Evolutionary conservation across 2,329 filamentous ascomycete species (phyloP).

Genomic region (Chaetothyriales sp.): DNA sequence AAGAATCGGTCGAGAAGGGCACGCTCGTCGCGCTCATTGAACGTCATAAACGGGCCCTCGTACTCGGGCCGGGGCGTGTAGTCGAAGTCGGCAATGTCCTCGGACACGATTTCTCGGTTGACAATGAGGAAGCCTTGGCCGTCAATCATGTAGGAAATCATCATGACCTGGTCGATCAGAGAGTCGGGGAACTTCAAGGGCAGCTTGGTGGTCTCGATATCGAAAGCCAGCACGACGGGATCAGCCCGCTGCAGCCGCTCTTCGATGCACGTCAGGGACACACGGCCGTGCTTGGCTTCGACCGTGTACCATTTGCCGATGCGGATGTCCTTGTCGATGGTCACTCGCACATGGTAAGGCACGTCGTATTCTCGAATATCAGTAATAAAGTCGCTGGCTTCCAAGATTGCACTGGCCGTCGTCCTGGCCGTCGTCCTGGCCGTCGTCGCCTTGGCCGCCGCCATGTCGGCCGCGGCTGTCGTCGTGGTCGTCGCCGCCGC

Average conservation of each 20-base stretch:
- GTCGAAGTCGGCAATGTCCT: slow-evolving; percentile 95
- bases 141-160: slow-evolving; percentile 99
- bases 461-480: too few relatives aligned
- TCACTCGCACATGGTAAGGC: slow-evolving; percentile 95
- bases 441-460: slow-evolving; percentile 63
- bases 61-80: slow-evolving; percentile 98
- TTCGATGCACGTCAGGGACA: slow-evolving; percentile 71
- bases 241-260: slow-evolving; percentile 82
- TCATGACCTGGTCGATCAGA: slow-evolving; percentile 93
- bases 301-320: slow-evolving; percentile 96
- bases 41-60: slow-evolving; percentile 87
- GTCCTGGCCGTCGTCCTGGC: slow-evolving; percentile 61
- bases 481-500: slow-evolving; percentile 61
- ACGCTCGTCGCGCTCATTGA: slow-evolving; percentile 94
- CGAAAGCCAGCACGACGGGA: slow-evolving; percentile 95
- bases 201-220: slow-evolving; percentile 95
- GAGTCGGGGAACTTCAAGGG: slow-evolving; percentile 95
- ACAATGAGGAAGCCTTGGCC: slow-evolving; percentile 96
- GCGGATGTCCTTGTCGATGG: slow-evolving; percentile 93
- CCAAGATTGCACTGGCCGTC: slow-evolving; percentile 64
- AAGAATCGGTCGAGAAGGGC: slow-evolving; percentile 82
- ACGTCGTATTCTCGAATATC: slow-evolving; percentile 99
- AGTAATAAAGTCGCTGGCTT: slow-evolving; percentile 93
- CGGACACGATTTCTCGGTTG: slow-evolving; percentile 91
- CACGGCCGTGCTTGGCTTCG: slow-evolving; percentile 79